Evolutionary conservation across 495 filamentous ascomycete species (phyloP), one percentile per base, ranked within the genome.

Genomic region (Lasiosphaeria miniovina): DNA sequence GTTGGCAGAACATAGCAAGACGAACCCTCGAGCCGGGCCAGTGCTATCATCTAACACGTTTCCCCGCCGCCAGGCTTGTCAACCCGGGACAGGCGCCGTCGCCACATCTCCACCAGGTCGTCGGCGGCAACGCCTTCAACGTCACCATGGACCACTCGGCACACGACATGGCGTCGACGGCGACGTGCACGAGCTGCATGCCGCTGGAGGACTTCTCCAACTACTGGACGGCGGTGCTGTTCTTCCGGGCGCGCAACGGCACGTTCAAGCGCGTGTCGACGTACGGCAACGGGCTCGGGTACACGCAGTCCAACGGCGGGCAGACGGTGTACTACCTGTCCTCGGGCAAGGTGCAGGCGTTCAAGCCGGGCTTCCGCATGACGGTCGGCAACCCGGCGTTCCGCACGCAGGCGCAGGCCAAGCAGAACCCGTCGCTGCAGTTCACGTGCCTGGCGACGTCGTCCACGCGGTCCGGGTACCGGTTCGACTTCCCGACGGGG

Each of bases 321-420:
- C 68, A 75, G 63, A 74, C 68, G 1, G 71, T 77, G 10, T 77
- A 77, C 60, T 77, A 77, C 57, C 68, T 72, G 54, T 76, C 67
- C 34, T 61, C 52, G 0, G 68, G 54, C 33, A 72, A 70, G 17
- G 71, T 75, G 57, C 78, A 75, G 0, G 76, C 74, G 33, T 80
- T 80, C 53, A 66, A 68, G 43, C 67, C 74, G 34, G 85, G 83
- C 40, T 86, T 90, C 66, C 88, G 87, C 57, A 90, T 92, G 86
- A 61, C 91, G 9, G 81, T 86, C 46, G 90, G 89, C 45, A 76
- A 88, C 65, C 76, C 86, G 0, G 69, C 63, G 52, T 71, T 64
- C 33, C 60, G 68, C 36, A 67, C 63, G 48, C 5, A 53, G 43
- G 49, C 58, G 40, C 48, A 64, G 31, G 68, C 74, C 17, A 55